Base-by-base conservation (phyloP, 768 basidiomycete species). In the Lactarius quietus region DNA sequence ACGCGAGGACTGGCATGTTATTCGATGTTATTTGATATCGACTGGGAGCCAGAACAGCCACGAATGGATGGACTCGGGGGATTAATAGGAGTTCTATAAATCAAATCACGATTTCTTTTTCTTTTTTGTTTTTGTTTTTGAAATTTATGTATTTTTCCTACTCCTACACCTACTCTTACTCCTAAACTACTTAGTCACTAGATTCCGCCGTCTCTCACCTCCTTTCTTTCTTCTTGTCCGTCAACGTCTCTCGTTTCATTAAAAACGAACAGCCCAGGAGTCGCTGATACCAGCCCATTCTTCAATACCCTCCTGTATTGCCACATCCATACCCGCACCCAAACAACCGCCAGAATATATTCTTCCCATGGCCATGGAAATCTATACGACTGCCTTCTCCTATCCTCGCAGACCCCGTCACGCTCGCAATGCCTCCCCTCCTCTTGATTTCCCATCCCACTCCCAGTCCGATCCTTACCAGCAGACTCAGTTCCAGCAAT, bases 381-480 rank as follows among this genome's bases (percentile, higher is more conserved):
- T 95, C 75, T 96, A 95, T 84, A 92, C 93, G 62, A 92, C 92
- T 70, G 92, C 93, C 73, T 95, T 97, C 83, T 89, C 89, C 71
- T 90, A 91, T 79, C 93, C 93, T 73, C 89, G 91, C 80, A 83
- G 89, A 75, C 83, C 88, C 74, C 87, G 87, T 73, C 84, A 84
- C 77, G 78, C 82, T 79, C 85, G 83, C 77, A 84, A 86, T 64
- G 78, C 83, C 61, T 77, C 84, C 70, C 83, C 84, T 61, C 83
- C 87, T 66, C 80, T 88, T 79, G 87, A 90, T 76, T 84, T 84
- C 72, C 74, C 77, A 61, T 79, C 81, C 61, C 75, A 75, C 67
- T 66, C 68, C 68, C 83, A 84, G 73, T 80, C 74, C 79, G 84
- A 72, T 72, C 70, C 62, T 68, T 70, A 61, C 63, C 73, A 75